Conservation (phyloP, 257 asterid species). For the Cordia subcordata region DNA sequence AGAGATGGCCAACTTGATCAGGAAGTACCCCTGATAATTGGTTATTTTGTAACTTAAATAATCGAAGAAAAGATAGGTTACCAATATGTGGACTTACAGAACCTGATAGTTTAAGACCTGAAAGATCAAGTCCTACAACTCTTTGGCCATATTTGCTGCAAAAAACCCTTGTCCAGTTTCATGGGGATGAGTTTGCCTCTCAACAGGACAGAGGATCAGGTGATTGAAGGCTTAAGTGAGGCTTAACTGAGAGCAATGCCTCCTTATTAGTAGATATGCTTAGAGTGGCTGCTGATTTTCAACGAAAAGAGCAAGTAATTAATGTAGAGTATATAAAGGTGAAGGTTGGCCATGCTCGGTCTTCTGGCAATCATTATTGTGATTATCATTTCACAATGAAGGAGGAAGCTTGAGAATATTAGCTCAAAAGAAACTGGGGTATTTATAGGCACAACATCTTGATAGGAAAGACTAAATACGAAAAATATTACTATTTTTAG, state of each 20-base stretch:
- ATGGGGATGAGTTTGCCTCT: constrained; percentile 16
- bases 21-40: constrained; percentile 23
- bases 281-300: constrained; percentile 14
- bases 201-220: constrained; percentile 1
- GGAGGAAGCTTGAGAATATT: too few relatives aligned
- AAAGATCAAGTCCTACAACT: constrained; percentile 15
- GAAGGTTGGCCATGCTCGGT: neutral
- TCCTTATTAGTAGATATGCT: constrained; percentile 13
- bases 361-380: too few relatives aligned
- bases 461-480: too few relatives aligned
- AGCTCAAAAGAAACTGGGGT: too few relatives aligned
- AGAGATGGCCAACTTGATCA: constrained; percentile 16
- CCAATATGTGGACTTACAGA: constrained; percentile 17
- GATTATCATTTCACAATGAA: too few relatives aligned
- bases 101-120: constrained; percentile 12
- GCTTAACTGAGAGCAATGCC: neutral
- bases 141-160: constrained; percentile 15
- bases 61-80: constrained; percentile 18
- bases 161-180: constrained; percentile 26
- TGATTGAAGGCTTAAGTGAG: constrained; percentile 17
- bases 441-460: too few relatives aligned
- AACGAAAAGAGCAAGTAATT: neutral
- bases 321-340: neutral
- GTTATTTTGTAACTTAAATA: constrained; percentile 14
- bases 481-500: too few relatives aligned